A percentile compares a stretch with the other conserved stretches of the same genome.
These are phyloP conservation scores for Suillus variegatus DNA, from an alignment of 768 basidiomycete species.

Conservation along the genomic window DNA sequence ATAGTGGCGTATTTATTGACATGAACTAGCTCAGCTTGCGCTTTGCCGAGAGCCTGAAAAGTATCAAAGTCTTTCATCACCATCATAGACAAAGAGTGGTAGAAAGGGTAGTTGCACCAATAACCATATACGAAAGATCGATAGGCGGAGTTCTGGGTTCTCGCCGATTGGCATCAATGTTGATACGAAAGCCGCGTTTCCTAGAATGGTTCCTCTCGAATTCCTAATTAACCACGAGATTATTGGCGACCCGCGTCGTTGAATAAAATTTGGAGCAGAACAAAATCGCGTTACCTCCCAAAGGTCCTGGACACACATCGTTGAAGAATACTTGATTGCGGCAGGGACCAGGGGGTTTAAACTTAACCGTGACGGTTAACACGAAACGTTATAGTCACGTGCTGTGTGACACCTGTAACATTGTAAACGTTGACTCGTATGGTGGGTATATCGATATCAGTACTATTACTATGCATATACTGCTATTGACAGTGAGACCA, in stretches of 20 bases:
- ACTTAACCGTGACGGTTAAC: neutral
- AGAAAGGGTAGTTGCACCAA: conserved; percentile 40
- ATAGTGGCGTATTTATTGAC: conserved; percentile 38
- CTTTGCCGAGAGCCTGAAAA: conserved; percentile 45
- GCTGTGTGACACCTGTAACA: neutral
- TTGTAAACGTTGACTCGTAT: too few relatives aligned
- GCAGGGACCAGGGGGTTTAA: neutral
- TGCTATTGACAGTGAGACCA: too few relatives aligned
- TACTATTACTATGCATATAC: too few relatives aligned
- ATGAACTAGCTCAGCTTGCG: conserved; percentile 49
- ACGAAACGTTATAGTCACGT: conserved; percentile 2
- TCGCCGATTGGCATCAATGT: conserved; percentile 45
- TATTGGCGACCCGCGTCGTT: conserved; percentile 35
- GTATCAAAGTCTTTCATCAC: conserved; percentile 36
- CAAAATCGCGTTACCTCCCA: conserved; percentile 21
- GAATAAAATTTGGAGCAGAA: neutral
- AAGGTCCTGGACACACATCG: conserved; percentile 26
- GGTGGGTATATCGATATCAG: too few relatives aligned
- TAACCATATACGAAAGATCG: conserved; percentile 44
- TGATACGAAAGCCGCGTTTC: conserved; percentile 39
- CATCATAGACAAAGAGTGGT: conserved; percentile 51
- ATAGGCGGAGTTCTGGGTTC: conserved; percentile 43
- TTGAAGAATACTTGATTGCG: neutral
- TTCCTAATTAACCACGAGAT: conserved; percentile 40
- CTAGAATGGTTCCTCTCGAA: conserved; percentile 39